Evolutionary conservation across 169 alveolate genomes (phyloP).

Genomic region (Toxoplasma gondii): DNA sequence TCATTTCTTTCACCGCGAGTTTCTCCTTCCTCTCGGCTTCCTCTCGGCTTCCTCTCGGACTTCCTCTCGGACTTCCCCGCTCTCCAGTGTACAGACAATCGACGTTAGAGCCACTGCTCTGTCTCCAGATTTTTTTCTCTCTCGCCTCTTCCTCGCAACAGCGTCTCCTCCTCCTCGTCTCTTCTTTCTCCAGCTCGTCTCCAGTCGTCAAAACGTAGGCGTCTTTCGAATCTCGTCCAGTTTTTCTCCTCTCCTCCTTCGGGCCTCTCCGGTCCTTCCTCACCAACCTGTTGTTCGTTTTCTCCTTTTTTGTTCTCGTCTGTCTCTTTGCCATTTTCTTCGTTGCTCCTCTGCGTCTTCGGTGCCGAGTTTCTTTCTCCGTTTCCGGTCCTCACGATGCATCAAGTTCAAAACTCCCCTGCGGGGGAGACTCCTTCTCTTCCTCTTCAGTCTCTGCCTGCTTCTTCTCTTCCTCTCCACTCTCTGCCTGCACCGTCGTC

Average conservation of each 20-base stretch:
- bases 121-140: too few relatives aligned
- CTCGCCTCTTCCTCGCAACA: too few relatives aligned
- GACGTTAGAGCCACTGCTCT: too few relatives aligned
- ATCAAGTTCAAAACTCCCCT: background rate
- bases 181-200: too few relatives aligned
- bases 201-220: too few relatives aligned
- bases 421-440: background rate
- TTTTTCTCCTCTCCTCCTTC: background rate
- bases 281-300: background rate
- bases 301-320: background rate
- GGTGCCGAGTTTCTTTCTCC: background rate
- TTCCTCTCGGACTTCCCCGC: too few relatives aligned
- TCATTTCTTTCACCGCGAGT: too few relatives aligned
- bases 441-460: background rate
- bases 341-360: background rate
- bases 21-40: too few relatives aligned
- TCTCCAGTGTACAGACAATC: too few relatives aligned
- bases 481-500: background rate
- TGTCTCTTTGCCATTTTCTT: background rate
- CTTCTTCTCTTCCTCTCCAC: background rate
- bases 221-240: background rate
- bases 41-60: too few relatives aligned
- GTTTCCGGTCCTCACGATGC: background rate
- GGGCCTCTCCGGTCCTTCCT: background rate
- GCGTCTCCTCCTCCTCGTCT: too few relatives aligned